These are phyloP conservation scores for Cercospora janseana DNA, from an alignment of 2,329 filamentous ascomycete species.

Conservation along the genomic window DNA sequence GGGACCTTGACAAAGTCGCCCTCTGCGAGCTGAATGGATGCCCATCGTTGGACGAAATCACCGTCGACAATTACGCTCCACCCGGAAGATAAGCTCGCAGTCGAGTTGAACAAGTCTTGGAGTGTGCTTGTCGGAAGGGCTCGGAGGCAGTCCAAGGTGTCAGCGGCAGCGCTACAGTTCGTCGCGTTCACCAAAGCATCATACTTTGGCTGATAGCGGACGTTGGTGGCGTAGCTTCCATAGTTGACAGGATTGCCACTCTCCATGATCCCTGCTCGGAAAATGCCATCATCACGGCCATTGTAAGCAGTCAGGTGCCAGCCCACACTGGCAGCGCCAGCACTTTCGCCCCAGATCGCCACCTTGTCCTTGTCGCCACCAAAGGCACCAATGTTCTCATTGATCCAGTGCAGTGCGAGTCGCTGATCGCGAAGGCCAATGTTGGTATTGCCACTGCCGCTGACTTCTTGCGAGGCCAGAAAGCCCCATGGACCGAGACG, in stretches of 20 bases:
- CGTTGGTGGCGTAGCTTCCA: slow-evolving; percentile 23
- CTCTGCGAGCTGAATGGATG: slow-evolving; percentile 53
- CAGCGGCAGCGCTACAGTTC: slow-evolving; percentile 56
- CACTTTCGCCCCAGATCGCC: slow-evolving; percentile 43
- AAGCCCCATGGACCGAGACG: slow-evolving; percentile 69
- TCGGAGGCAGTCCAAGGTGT: slow-evolving; percentile 67
- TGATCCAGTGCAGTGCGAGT: slow-evolving; percentile 47
- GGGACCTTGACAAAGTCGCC: slow-evolving; percentile 62
- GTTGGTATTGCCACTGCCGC: slow-evolving; percentile 55
- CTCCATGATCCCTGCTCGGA: slow-evolving; percentile 50
- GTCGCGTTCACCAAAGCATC: slow-evolving; percentile 59
- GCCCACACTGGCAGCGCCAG: slow-evolving; percentile 47
- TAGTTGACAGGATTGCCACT: slow-evolving; percentile 37
- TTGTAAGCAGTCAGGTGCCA: slow-evolving; percentile 49
- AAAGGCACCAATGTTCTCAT: slow-evolving; percentile 55
- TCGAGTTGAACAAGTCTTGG: slow-evolving; percentile 34
- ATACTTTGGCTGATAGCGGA: slow-evolving; percentile 56
- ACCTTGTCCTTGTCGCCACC: slow-evolving; percentile 66
- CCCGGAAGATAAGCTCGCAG: slow-evolving; percentile 31
- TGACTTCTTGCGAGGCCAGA: slow-evolving; percentile 55
- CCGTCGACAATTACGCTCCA: slow-evolving; percentile 54
- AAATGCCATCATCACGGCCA: slow-evolving; percentile 49
- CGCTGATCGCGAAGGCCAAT: slow-evolving; percentile 47
- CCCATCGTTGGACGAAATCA: slow-evolving; percentile 55
- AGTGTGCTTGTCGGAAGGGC: slow-evolving; percentile 35